Percentiles rank a stretch among this genome's conserved stretches.
Evolutionary conservation across 148 eudicot genomes (phyloP).

Genomic region (Talinum fruticosum): DNA sequence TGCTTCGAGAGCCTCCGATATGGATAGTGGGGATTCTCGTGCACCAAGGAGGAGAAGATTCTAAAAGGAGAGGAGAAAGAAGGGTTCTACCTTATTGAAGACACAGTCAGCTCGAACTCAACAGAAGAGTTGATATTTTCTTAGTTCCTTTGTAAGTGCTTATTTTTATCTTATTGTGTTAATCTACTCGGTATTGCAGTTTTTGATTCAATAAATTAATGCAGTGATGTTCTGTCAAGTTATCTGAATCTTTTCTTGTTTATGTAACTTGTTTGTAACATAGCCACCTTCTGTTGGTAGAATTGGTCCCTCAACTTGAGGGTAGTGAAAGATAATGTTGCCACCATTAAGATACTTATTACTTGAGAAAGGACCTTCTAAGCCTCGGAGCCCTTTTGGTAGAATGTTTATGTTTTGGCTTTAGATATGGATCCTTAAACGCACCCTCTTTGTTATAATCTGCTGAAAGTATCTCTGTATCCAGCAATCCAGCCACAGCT

Average conservation of each 20-base stretch:
- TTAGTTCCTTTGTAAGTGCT: constrained; percentile 26
- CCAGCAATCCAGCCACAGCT: no score
- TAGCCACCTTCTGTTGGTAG: not conserved
- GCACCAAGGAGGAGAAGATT: constrained; percentile 81
- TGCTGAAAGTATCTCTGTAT: no score
- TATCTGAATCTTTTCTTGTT: constrained; percentile 4
- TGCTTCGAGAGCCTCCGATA: constrained; percentile 60
- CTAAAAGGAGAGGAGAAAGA: constrained; percentile 28
- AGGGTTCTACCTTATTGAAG: constrained; percentile 1
- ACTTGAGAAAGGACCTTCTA: not conserved
- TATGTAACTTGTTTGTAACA: constrained; percentile 10
- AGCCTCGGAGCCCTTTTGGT: not conserved
- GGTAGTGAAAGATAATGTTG: not conserved
- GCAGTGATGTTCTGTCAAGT: constrained; percentile 20
- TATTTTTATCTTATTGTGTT: constrained; percentile 12
- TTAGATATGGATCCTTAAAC: not conserved
- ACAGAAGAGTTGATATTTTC: constrained; percentile 23
- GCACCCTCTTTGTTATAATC: not conserved
- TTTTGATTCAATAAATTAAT: constrained; percentile 14
- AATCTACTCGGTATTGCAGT: constrained; percentile 13
- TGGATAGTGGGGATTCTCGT: constrained; percentile 94
- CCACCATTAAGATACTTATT: not conserved
- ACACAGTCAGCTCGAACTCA: constrained; percentile 4
- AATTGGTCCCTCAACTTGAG: not conserved
- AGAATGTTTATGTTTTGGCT: not conserved